Percentiles rank a stretch among this genome's conserved stretches.
Evolutionary conservation across 768 basidiomycete genomes (phyloP).

Genomic region (Amanita molliuscula): DNA sequence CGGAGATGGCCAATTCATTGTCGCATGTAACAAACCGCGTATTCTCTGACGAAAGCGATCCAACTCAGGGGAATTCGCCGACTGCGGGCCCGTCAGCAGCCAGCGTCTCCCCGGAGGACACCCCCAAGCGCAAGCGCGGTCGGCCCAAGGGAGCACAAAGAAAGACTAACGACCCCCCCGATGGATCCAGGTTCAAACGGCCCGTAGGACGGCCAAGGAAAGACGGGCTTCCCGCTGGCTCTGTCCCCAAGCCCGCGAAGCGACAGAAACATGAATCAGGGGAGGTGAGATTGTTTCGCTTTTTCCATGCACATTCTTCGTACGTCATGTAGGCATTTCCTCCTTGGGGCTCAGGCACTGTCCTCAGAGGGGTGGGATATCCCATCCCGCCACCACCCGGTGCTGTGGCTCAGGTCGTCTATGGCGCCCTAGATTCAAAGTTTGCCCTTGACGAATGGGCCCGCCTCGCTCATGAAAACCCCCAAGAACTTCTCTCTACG

Average conservation of each 20-base stretch:
- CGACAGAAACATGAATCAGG: constrained; percentile 4
- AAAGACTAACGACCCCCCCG: constrained; percentile 33
- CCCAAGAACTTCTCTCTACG: constrained; percentile 44
- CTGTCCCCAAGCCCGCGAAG: constrained; percentile 28
- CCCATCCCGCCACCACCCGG: constrained; percentile 14
- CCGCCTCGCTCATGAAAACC: constrained; percentile 42
- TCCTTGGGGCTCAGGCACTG: constrained; percentile 8
- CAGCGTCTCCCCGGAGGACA: neutral
- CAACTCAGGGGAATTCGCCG: neutral
- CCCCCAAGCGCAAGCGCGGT: constrained; percentile 58
- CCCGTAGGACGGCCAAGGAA: constrained; percentile 77
- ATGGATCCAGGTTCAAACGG: constrained; percentile 52
- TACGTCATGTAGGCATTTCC: neutral
- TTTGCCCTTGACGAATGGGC: constrained; percentile 57
- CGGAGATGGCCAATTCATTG: constrained; percentile 4
- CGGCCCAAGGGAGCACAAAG: constrained; percentile 72
- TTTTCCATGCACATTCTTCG: neutral
- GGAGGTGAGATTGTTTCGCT: constrained; percentile 5
- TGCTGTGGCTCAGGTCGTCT: constrained; percentile 13
- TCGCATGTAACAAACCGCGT: constrained; percentile 3
- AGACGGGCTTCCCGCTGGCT: constrained; percentile 73
- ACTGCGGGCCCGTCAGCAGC: neutral
- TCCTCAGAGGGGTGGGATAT: constrained; percentile 15
- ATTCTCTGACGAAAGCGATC: neutral
- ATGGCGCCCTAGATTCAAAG: constrained; percentile 36